A percentile compares a stretch with the other conserved stretches of the same genome.
These are phyloP conservation scores for Hysterium pulicare DNA, from an alignment of 2,329 filamentous ascomycete species.

Conservation along the genomic window DNA sequence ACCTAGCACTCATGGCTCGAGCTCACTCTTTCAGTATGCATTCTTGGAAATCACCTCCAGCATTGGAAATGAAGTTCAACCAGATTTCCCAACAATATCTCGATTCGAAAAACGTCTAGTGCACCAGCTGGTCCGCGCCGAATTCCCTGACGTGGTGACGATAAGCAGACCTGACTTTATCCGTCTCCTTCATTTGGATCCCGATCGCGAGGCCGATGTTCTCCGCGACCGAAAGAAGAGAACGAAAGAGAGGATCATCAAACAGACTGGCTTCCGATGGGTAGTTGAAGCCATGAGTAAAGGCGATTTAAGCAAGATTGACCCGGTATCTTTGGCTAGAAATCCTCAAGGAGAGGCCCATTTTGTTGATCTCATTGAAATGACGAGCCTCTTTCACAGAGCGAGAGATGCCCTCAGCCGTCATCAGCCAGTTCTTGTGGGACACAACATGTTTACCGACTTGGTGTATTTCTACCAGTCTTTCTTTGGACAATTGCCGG, in stretches of 20 bases:
- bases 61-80: constrained; percentile 20
- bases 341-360: constrained; percentile 32
- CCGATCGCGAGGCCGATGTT: constrained; percentile 43
- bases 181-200: constrained; percentile 41
- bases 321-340: constrained; percentile 35
- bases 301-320: constrained; percentile 34
- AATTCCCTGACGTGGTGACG: constrained; percentile 51
- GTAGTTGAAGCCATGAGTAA: constrained; percentile 47
- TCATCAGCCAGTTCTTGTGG: constrained; percentile 53
- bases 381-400: constrained; percentile 37
- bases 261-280: constrained; percentile 50
- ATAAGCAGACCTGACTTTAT: constrained; percentile 43
- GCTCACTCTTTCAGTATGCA: constrained; percentile 16
- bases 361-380: constrained; percentile 33
- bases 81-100: constrained; percentile 19
- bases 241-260: constrained; percentile 39
- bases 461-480: constrained; percentile 61
- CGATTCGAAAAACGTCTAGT: constrained; percentile 63
- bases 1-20: constrained; percentile 48
- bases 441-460: constrained; percentile 65
- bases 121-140: constrained; percentile 62
- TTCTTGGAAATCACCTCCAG: constrained; percentile 28
- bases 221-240: constrained; percentile 33
- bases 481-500: constrained; percentile 58
- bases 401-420: constrained; percentile 43